Conservation (phyloP, 495 filamentous ascomycete species). For the Neurospora tetrasperma region DNA sequence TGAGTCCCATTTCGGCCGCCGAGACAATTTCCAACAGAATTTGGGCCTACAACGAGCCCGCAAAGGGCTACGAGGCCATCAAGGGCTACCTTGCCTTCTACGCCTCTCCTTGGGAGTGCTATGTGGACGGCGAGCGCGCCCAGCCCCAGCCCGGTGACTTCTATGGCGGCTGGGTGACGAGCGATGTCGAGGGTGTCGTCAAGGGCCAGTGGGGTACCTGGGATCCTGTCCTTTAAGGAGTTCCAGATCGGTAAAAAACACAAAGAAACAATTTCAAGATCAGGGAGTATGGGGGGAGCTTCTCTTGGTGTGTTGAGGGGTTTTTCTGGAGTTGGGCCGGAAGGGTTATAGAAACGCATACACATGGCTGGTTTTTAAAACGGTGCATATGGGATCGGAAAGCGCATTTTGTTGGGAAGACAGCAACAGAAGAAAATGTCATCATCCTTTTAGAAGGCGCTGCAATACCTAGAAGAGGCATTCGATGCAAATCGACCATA, state of each 20-base stretch:
- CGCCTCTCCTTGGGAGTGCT: conserved; percentile 48
- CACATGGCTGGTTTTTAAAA: conserved; percentile 1
- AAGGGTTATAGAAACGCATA: background rate
- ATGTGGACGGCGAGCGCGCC: conserved; percentile 49
- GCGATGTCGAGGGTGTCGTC: conserved; percentile 43
- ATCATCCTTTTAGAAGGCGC: background rate
- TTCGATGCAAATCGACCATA: background rate
- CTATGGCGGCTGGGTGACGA: conserved; percentile 50
- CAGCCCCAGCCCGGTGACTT: conserved; percentile 48
- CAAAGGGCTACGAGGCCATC: conserved; percentile 34
- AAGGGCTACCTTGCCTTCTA: conserved; percentile 44
- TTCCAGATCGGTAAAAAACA: conserved; percentile 1
- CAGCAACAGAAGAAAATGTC: background rate
- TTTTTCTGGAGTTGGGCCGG: conserved; percentile 1
- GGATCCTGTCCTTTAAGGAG: conserved; percentile 16
- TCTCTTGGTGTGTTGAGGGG: background rate
- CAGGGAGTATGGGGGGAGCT: background rate
- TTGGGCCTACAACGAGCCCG: conserved; percentile 46
- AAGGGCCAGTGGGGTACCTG: conserved; percentile 40
- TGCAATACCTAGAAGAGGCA: background rate
- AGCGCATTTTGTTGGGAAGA: background rate
- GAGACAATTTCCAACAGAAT: conserved; percentile 37
- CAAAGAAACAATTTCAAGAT: background rate
- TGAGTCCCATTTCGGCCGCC: conserved; percentile 21
- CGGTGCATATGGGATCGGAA: conserved; percentile 1